Evolutionary conservation across 176 grass and related monocot genomes (phyloP), one percentile per base, ranked within the genome.

Genomic region (Juncus inflexus): DNA sequence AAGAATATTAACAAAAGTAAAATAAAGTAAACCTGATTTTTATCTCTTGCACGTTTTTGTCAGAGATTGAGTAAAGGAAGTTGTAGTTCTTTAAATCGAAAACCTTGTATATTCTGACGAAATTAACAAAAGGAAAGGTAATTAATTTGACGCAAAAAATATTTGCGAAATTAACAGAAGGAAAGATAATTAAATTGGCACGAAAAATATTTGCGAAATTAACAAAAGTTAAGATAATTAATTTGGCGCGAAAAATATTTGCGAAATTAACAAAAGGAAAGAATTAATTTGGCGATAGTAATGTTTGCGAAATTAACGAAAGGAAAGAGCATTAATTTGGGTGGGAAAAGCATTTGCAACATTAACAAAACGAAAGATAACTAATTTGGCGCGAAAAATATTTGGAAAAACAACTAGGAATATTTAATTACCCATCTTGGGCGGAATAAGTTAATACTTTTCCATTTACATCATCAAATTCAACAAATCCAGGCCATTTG

Each of bases 391-490:
- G 19, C 19, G 1, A 0, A 28, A 28, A 28, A 28, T 1, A 28
- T 28, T 28, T 28, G 19, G 19, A 28, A 28, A 28, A 28, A 28
- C 19, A 28, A 28, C 0, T 28, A 28, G 71, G 45, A 50, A 67
- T 67, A 15, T 14, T 72, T 11, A 37, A 6, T 67, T 86, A 95
- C 90, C 90, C 73, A 82, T 95, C 81, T 69, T 90, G 86, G 28
- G 90, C 86, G n/a, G 90, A 95, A 61, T 90, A 95, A 9, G 86
- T 87, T 40, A 95, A 83, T 47, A 87, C 86, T 87, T 95, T 95
- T 40, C 83, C 90, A 80, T 95, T 95, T 28, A 95, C 90, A 87
- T 95, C 90, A 78, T 94, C 85, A 80, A 94, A 94, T 80, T 94
- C 85, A 6, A 95, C 90, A 89, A 95, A 95, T 66, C 90, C 90